Evolutionary conservation across 805 yeast species (phyloP).

Genomic region (Priceomyces castillae): DNA sequence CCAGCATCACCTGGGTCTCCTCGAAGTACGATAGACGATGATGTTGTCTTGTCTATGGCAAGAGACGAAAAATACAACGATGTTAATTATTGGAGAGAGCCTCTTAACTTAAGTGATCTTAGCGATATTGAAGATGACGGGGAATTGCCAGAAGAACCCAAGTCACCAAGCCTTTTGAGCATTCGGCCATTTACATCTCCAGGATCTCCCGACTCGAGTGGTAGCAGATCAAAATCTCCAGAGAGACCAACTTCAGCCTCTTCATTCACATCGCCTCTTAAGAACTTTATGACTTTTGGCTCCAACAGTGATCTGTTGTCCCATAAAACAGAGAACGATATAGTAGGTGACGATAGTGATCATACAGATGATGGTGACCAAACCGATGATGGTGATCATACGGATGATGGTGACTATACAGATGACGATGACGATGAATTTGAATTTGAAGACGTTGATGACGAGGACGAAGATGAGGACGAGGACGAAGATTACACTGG

Average conservation of each 20-base stretch:
- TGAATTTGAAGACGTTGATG: constrained; percentile 21
- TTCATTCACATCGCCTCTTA: constrained; percentile 40
- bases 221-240: constrained; percentile 6
- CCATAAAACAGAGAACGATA: constrained; percentile 10
- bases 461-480: constrained; percentile 30
- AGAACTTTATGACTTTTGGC: constrained; percentile 39
- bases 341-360: constrained; percentile 26
- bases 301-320: constrained; percentile 13
- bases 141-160: constrained; percentile 12
- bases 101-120: constrained; percentile 60
- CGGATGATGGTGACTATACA: constrained; percentile 14
- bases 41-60: constrained; percentile 26
- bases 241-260: constrained; percentile 35
- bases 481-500: constrained; percentile 26
- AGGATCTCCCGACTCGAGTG: not conserved
- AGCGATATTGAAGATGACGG: constrained; percentile 43
- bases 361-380: constrained; percentile 18
- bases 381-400: constrained; percentile 13
- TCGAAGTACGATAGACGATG: constrained; percentile 17
- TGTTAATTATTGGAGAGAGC: constrained; percentile 89
- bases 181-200: constrained; percentile 6
- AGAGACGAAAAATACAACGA: constrained; percentile 72
- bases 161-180: constrained; percentile 16
- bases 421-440: constrained; percentile 28
- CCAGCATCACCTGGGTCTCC: constrained; percentile 27